Evolutionary conservation across 176 grass and related monocot species (phyloP).

Genomic region (Tillandsia leiboldiana): DNA sequence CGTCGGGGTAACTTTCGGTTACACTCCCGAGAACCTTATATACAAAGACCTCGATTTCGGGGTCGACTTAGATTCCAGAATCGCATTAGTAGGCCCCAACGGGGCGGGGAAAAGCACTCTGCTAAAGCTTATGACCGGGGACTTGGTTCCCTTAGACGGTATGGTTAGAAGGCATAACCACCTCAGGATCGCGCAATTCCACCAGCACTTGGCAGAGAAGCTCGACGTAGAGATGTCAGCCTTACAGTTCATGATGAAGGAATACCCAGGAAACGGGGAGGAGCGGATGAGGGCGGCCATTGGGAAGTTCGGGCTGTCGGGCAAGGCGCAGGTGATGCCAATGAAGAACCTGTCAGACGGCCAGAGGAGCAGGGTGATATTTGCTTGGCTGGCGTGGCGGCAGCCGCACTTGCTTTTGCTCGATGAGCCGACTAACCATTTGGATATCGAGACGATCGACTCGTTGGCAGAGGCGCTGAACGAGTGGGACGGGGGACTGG

Average conservation of each 20-base stretch:
- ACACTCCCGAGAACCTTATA: conserved; percentile 22
- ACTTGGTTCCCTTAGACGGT: conserved; percentile 11
- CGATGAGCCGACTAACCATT: conserved; percentile 19
- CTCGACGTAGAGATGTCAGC: conserved; percentile 22
- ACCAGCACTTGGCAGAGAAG: conserved; percentile 24
- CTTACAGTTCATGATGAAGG: conserved; percentile 20
- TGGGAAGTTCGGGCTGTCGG: conserved; percentile 25
- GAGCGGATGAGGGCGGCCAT: conserved; percentile 24
- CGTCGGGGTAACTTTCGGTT: conserved; percentile 20
- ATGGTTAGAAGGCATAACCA: conserved; percentile 24
- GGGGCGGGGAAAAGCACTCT: conserved; percentile 27
- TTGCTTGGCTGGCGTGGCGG: conserved; percentile 21
- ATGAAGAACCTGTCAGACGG: conserved; percentile 29
- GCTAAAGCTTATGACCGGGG: conserved; percentile 21
- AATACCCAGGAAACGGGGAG: conserved; percentile 22
- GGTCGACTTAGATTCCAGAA: conserved; percentile 18
- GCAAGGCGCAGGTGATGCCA: conserved; percentile 19
- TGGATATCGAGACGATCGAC: conserved; percentile 30
- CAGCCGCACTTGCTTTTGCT: conserved; percentile 19
- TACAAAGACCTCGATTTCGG: conserved; percentile 23
- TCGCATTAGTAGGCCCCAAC: conserved; percentile 27
- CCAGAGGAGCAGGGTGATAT: conserved; percentile 21
- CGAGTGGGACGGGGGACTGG: conserved; percentile 21
- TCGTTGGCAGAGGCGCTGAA: conserved; percentile 26
- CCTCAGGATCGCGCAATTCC: conserved; percentile 24